phyloP scores from a whole-genome alignment of 2,329 filamentous ascomycete genomes.

The Diplocarpon mali region DNA sequence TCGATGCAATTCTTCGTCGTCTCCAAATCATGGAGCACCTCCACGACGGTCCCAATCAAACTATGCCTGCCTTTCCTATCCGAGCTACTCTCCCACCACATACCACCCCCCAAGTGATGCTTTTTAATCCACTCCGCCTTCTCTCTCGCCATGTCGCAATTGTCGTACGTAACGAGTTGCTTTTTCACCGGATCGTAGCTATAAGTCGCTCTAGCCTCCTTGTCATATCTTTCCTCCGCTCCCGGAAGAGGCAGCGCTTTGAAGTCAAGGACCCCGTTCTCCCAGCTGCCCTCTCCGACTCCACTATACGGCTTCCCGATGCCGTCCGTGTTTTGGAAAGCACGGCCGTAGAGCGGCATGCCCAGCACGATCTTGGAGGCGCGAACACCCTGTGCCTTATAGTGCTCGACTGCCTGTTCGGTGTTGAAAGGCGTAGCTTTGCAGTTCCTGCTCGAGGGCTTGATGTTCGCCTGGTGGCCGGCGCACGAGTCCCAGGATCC shows the following conservation, averaged over 20 bases:
- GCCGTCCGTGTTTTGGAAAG: constrained; percentile 70
- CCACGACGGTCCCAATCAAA: constrained; percentile 55
- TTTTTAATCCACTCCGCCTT: constrained; percentile 65
- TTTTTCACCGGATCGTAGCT: constrained; percentile 55
- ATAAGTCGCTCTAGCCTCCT: constrained; percentile 58
- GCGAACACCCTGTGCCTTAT: constrained; percentile 52
- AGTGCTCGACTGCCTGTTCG: constrained; percentile 57
- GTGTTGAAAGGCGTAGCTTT: constrained; percentile 69
- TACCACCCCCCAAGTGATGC: constrained; percentile 67
- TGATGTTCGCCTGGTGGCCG: constrained; percentile 76
- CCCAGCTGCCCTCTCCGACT: constrained; percentile 71
- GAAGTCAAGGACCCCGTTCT: constrained; percentile 78
- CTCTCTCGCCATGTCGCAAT: constrained; percentile 45
- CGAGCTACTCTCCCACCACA: constrained; percentile 81
- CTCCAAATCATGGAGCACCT: constrained; percentile 44
- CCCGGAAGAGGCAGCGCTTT: constrained; percentile 67
- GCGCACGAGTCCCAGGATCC: constrained; percentile 66
- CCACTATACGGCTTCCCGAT: constrained; percentile 59
- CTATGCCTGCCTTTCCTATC: constrained; percentile 58
- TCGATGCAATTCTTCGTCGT: constrained; percentile 46
- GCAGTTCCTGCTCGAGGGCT: constrained; percentile 44
- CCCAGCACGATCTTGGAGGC: constrained; percentile 72
- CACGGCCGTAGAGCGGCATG: constrained; percentile 85
- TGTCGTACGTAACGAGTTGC: constrained; percentile 73
- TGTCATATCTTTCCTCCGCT: constrained; percentile 53